Percentiles rank a stretch among this genome's conserved stretches.
Evolutionary conservation across 2,329 filamentous ascomycete species (phyloP).

Genomic region (Penicillium frequentans): DNA sequence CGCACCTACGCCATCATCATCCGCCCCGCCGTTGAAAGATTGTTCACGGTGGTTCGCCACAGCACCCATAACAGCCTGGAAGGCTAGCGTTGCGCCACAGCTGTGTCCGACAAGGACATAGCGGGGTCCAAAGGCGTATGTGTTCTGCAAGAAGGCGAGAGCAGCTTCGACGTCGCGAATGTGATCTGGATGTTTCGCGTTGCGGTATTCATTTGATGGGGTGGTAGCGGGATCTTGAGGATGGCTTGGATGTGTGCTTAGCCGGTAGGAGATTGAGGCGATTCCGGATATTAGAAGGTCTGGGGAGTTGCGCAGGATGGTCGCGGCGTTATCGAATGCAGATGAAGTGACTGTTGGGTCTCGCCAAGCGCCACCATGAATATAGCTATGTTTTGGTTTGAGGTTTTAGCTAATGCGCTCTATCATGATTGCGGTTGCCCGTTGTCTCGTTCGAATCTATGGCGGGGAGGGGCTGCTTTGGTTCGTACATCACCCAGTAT

Average conservation of each 20-base stretch:
- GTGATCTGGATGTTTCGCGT: constrained; percentile 47
- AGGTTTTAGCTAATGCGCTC: constrained; percentile 2
- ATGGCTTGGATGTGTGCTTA: constrained; percentile 43
- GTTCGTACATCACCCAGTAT: constrained; percentile 43
- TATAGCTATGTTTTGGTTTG: constrained; percentile 32
- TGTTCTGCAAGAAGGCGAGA: constrained; percentile 41
- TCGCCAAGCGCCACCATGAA: constrained; percentile 53
- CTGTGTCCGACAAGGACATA: constrained; percentile 50
- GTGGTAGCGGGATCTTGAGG: constrained; percentile 37
- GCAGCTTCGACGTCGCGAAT: constrained; percentile 44
- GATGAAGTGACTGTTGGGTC: constrained; percentile 43
- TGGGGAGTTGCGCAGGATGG: constrained; percentile 29
- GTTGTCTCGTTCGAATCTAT: background rate
- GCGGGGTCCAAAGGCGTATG: constrained; percentile 37
- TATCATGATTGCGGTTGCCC: background rate
- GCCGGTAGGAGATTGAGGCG: constrained; percentile 49
- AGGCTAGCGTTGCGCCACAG: constrained; percentile 48
- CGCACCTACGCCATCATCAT: constrained; percentile 5
- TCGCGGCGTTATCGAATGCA: constrained; percentile 37
- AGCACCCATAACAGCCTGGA: constrained; percentile 43
- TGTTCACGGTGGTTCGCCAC: constrained; percentile 16
- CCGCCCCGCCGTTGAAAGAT: constrained; percentile 1
- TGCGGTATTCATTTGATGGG: constrained; percentile 28
- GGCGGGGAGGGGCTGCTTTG: background rate
- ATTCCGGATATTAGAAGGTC: constrained; percentile 37